Evolutionary conservation across 768 basidiomycete species (phyloP).

Genomic region (Aureoboletus auriporus): DNA sequence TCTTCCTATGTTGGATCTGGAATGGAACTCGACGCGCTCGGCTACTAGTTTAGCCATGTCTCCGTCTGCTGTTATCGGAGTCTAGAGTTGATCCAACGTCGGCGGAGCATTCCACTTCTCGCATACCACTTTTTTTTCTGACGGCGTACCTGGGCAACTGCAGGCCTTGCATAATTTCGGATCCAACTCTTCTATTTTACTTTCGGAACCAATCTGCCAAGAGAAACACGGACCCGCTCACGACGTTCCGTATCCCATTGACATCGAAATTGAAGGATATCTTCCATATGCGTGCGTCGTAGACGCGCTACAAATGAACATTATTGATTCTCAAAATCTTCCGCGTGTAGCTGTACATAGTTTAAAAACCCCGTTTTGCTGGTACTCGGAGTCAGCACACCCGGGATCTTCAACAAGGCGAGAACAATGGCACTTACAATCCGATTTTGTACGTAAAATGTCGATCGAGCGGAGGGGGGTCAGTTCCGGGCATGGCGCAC

Average conservation of each 20-base stretch:
- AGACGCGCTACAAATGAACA: neutral
- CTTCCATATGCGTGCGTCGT: neutral
- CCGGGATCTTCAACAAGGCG: neutral
- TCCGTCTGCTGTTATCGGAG: neutral
- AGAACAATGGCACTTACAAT: constrained; percentile 21
- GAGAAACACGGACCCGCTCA: neutral
- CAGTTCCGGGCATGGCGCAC: constrained; percentile 16
- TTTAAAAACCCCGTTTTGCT: constrained; percentile 36
- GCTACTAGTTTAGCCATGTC: neutral
- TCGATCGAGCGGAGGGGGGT: constrained; percentile 17
- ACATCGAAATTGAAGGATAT: neutral
- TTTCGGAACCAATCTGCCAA: neutral
- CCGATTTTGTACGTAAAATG: constrained; percentile 29
- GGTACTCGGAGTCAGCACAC: neutral
- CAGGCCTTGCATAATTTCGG: no score
- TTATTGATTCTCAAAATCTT: constrained; percentile 29
- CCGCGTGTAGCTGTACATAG: constrained; percentile 36
- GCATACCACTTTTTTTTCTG: neutral
- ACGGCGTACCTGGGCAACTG: neutral
- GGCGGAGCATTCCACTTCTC: neutral
- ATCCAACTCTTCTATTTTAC: constrained; percentile 9
- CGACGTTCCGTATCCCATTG: neutral
- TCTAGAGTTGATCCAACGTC: neutral
- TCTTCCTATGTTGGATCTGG: constrained; percentile 6
- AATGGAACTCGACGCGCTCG: constrained; percentile 6